phyloP scores from a whole-genome alignment of 83 land plant genomes.

The Picea mariana region DNA sequence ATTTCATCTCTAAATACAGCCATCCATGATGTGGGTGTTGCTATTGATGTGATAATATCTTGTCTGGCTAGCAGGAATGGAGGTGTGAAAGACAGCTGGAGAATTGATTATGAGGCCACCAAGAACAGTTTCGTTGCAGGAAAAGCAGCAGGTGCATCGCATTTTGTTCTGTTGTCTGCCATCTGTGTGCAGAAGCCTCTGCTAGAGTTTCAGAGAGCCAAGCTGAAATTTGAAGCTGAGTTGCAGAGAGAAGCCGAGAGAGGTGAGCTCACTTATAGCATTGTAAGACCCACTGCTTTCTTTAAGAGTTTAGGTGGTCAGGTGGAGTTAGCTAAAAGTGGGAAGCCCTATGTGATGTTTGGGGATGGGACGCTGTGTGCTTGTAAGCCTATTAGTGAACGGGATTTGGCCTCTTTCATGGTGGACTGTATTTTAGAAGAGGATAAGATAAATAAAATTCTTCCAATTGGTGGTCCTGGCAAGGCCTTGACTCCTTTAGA shows the following conservation, averaged over 20 bases:
- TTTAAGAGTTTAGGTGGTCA: slow-evolving; percentile 97
- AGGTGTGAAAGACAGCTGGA: slow-evolving; percentile 93
- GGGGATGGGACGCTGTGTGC: slow-evolving; percentile 93
- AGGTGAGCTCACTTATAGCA: slow-evolving; percentile 69
- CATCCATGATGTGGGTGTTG: slow-evolving; percentile 27
- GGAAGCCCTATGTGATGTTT: slow-evolving; percentile 98
- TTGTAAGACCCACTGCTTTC: slow-evolving; percentile 96
- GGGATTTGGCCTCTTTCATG: slow-evolving; percentile 90
- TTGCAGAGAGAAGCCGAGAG: slow-evolving; percentile 20
- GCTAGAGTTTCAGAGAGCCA: slow-evolving; percentile 94
- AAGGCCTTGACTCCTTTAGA: slow-evolving; percentile 92
- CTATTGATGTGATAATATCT: slow-evolving; percentile 82
- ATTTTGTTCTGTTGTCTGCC: slow-evolving; percentile 93
- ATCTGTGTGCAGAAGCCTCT: slow-evolving; percentile 98
- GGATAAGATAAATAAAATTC: slow-evolving; percentile 60
- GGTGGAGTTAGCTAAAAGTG: slow-evolving; percentile 83
- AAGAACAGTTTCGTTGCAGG: slow-evolving; percentile 80
- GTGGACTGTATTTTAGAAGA: slow-evolving; percentile 76
- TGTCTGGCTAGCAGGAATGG: slow-evolving; percentile 98
- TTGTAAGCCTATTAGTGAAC: slow-evolving; percentile 96
- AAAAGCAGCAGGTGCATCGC: slow-evolving; percentile 68
- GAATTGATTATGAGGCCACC: slow-evolving; percentile 90
- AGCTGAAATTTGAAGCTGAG: slow-evolving; percentile 51
- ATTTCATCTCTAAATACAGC: slow-evolving; percentile 40
- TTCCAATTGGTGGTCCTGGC: slow-evolving; percentile 98